Conservation (phyloP, 148 eudicot genomes). For the Gaultheria prostrata region DNA sequence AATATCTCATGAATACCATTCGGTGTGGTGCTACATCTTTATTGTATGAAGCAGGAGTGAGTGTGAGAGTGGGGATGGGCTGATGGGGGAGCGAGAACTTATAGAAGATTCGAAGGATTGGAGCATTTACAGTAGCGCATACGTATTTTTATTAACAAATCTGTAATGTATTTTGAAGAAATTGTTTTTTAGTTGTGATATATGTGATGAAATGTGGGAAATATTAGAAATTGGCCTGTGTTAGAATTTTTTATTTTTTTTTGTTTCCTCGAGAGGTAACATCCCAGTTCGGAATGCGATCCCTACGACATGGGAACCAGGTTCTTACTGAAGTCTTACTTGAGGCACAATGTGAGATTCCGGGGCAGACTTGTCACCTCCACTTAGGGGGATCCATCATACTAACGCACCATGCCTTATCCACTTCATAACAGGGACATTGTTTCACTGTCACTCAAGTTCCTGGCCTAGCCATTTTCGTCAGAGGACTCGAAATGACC, state of each 20-base stretch:
- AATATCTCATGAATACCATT: background rate
- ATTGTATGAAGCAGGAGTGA: background rate
- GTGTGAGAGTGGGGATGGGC: background rate
- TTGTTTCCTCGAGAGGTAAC: background rate
- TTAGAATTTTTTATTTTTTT: background rate
- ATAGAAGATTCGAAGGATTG: background rate
- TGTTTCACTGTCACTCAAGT: background rate
- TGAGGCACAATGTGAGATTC: background rate
- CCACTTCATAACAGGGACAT: background rate
- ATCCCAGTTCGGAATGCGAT: background rate
- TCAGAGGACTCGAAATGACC: background rate
- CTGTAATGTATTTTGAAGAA: background rate
- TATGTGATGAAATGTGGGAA: background rate
- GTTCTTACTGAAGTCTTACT: background rate
- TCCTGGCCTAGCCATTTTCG: background rate
- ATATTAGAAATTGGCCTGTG: conserved; percentile 1
- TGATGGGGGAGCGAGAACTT: background rate
- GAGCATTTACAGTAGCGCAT: background rate
- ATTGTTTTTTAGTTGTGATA: background rate
- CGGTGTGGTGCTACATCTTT: background rate
- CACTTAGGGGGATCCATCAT: background rate
- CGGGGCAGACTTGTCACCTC: background rate
- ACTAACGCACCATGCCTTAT: background rate
- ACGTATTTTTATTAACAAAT: background rate
- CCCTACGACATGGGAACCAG: background rate